Base-by-base conservation (phyloP, 2,329 filamentous ascomycete species). In the Zelopaecilomyces penicillatus region DNA sequence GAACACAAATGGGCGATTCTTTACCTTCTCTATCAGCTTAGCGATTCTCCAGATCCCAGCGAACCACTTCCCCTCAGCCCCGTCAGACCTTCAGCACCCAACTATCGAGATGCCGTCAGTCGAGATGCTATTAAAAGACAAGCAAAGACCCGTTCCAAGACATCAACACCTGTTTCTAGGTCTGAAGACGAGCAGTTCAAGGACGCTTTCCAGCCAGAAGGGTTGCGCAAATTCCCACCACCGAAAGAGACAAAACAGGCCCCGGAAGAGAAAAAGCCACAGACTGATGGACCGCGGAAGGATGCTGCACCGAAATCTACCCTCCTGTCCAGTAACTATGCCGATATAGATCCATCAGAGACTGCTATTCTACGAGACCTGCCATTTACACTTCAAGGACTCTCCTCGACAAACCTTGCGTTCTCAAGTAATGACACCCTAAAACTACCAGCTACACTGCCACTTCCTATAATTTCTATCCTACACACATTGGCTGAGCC, bases 1-100 rank as follows among this genome's bases (percentile, higher is more conserved):
- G 85, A 87, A 57, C 86, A 95, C 65, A 98, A 98, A 75, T 97
- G 90, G 89, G 88, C 86, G 3, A 96, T 98, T 52, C 74, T 98
- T 19, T 94, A 94, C 62, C 80, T 98, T 36, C 77, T 98, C 36
- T 85, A 93, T 62, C 82, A 87, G 56, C 76, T 96, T 39, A 82
- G 87, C 49, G 85, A 90, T 58, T 80, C 77, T 4, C 73, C 75
- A 31, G 71, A 79, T 48, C 75, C 76, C 2, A 69, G 65, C 54
- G 72, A 76, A 43, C 75, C 72, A 37, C 61, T 69, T 8, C 69
- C 70, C n/a, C 54, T 72, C 32, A 71, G 61, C 44, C 69, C 67
- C 6, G 58, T 62, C 52, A 69, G 60, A 56, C 67, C 58, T 38
- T 65, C 57, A 42, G 64, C 62, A 39, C 56, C 61, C 35, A 62